Evolutionary conservation across 768 basidiomycete species (phyloP), one percentile per base, ranked within the genome.

Genomic region (Pisolithus albus): DNA sequence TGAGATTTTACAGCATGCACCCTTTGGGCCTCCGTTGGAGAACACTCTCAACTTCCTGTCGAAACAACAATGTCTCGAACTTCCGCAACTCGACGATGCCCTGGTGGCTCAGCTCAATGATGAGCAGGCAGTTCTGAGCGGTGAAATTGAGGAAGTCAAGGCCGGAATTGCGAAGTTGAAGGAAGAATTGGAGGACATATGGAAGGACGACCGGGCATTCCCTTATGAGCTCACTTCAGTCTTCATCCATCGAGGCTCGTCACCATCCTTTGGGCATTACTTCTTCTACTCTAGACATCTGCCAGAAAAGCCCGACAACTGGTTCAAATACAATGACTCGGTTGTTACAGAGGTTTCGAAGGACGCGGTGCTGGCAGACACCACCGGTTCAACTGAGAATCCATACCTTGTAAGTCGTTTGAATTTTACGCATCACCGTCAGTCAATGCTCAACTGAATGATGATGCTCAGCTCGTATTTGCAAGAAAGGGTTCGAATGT

Each of bases 291-390:
- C 93, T 50, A 79, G 92, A 38, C 78, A 92, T 65, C 74, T 96
- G 13, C 94, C 92, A 1, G 79, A 81, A 45, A 69, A 81, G 21
- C 84, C 84, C 10, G 86, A 96, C 52, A 76, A 78, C 41, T 97
- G 93, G 91, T 92, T 93, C 78, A 95, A 95, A 70, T 92, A 95
- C 72, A 97, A 97, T 64, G 94, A 97, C 64, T 90, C 90, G 36
- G 83, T 81, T 52, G 91, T 98, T 8, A 76, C 81, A 4, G 75
- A 81, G 24, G 88, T 92, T 0, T 68, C 77, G 8, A 87, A 88
- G 61, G 81, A 82, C 7, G 93, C 96, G 61, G 87, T 97, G 2
- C 73, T 96, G 48, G 84, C 83, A 26, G 90, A 96, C 71, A 88
- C 92, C 34, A 91, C 89, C n/a, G 89, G 88, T 19, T 85, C 81